Conservation (phyloP, 108 stramenopile species). For the Skeletonema menzelii region DNA sequence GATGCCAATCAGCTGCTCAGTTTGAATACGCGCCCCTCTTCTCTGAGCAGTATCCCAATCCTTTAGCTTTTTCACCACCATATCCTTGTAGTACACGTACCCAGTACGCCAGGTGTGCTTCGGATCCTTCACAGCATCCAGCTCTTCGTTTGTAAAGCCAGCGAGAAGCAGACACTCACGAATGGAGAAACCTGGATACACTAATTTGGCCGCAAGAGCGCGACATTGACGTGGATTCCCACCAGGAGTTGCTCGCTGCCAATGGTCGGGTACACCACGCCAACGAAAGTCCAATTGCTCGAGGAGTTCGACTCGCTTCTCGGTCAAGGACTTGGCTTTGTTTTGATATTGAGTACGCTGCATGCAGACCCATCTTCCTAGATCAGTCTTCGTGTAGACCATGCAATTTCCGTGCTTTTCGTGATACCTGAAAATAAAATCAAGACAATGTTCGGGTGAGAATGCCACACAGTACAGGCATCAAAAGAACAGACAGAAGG, state of each 20-base stretch:
- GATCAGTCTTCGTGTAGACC: constrained; percentile 15
- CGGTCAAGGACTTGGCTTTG: constrained; percentile 24
- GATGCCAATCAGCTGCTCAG: constrained; percentile 10
- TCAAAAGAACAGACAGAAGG: neutral
- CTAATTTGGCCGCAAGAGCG: constrained; percentile 13
- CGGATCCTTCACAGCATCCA: constrained; percentile 14
- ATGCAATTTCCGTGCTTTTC: constrained; percentile 6
- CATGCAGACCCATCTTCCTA: constrained; percentile 5
- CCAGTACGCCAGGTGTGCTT: constrained; percentile 20
- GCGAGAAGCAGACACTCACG: constrained; percentile 9
- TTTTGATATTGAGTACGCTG: constrained; percentile 3
- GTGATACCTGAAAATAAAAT: constrained; percentile 4
- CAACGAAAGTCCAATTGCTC: constrained; percentile 50
- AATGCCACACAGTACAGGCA: too few species aligned
- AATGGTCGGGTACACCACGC: constrained; percentile 20
- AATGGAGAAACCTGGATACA: constrained; percentile 7
- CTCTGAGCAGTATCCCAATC: constrained; percentile 5
- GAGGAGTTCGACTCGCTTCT: constrained; percentile 47
- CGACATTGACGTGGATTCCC: constrained; percentile 13
- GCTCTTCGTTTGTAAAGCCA: constrained; percentile 8
- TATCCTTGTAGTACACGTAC: constrained; percentile 11
- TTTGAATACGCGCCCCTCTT: neutral
- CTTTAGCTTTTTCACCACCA: neutral
- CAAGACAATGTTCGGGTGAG: too few species aligned
- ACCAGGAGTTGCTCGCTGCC: neutral